phyloP scores from a whole-genome alignment of 257 asterid genomes.

The Solanum appendiculatum region DNA sequence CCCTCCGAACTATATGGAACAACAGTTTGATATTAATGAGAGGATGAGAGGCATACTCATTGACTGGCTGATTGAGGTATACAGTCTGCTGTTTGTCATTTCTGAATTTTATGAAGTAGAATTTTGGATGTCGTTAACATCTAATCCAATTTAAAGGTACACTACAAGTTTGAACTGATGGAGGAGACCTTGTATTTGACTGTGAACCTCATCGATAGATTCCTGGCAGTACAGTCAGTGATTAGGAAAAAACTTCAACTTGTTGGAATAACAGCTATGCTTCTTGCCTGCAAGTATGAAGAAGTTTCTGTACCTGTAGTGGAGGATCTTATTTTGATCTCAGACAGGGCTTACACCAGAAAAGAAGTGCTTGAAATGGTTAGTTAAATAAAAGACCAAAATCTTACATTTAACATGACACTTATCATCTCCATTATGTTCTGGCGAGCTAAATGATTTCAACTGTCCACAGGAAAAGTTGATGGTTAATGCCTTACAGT shows the following conservation, averaged over 20 bases:
- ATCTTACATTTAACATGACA: background rate
- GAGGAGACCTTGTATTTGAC: conserved; percentile 85
- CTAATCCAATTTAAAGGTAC: conserved; percentile 38
- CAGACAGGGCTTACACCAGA: conserved; percentile 78
- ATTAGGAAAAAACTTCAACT: conserved; percentile 82
- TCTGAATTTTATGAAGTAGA: background rate
- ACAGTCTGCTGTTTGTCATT: background rate
- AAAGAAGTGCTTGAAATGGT: conserved; percentile 88
- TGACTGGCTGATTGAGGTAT: conserved; percentile 95
- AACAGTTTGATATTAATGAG: conserved; percentile 68
- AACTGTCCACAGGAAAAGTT: conserved; percentile 53
- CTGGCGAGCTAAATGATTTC: background rate
- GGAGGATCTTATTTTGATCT: conserved; percentile 74
- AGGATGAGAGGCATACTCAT: conserved; percentile 83
- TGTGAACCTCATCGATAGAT: conserved; percentile 79
- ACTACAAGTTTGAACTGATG: conserved; percentile 93
- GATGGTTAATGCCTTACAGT: conserved; percentile 64
- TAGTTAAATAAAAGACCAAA: background rate
- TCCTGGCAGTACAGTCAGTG: conserved; percentile 46
- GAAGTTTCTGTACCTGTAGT: conserved; percentile 95
- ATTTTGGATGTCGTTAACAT: background rate
- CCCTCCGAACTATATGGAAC: conserved; percentile 53
- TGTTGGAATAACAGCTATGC: conserved; percentile 87
- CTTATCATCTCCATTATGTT: background rate
- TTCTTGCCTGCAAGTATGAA: conserved; percentile 93